Evolutionary conservation across 768 basidiomycete species (phyloP).

Genomic region (Podaxis sp.): DNA sequence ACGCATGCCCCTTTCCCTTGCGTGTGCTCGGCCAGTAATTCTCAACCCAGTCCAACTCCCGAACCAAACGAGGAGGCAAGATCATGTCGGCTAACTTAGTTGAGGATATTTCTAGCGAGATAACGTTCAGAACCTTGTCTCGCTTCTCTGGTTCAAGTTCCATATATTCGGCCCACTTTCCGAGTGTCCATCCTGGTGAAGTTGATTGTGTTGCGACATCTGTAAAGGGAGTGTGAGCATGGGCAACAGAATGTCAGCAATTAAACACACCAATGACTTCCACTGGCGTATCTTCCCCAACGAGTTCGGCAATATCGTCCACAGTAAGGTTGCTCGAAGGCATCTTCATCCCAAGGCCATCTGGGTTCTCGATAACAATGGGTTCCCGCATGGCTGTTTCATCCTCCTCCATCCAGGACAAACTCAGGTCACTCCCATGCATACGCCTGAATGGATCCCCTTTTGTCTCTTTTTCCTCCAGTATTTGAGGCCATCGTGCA

Average conservation of each 20-base stretch:
- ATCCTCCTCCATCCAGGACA: slow-evolving; percentile 76
- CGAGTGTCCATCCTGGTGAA: slow-evolving; percentile 84
- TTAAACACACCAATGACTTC: slow-evolving; percentile 82
- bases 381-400: slow-evolving; percentile 79
- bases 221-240: slow-evolving; percentile 22
- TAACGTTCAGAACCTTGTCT: slow-evolving; percentile 93
- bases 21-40: slow-evolving; percentile 87
- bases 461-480: slow-evolving; percentile 67
- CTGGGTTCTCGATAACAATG: slow-evolving; percentile 73
- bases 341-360: slow-evolving; percentile 91
- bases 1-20: slow-evolving; percentile 69
- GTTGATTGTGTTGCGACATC: slow-evolving; percentile 91
- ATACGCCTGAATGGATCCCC: slow-evolving; percentile 65
- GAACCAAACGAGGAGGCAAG: slow-evolving; percentile 77
- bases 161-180: slow-evolving; percentile 90
- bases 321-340: slow-evolving; percentile 72
- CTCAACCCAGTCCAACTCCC: slow-evolving; percentile 96
- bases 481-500: slow-evolving; percentile 64
- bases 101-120: slow-evolving; percentile 91
- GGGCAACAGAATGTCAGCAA: not conserved
- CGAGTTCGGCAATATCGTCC: slow-evolving; percentile 72
- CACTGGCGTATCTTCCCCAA: slow-evolving; percentile 77
- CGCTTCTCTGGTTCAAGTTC: slow-evolving; percentile 62
- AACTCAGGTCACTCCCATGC: slow-evolving; percentile 62
- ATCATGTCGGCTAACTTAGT: slow-evolving; percentile 79